Evolutionary conservation across 495 filamentous ascomycete species (phyloP).

Genomic region (Aeminium ludgeri): DNA sequence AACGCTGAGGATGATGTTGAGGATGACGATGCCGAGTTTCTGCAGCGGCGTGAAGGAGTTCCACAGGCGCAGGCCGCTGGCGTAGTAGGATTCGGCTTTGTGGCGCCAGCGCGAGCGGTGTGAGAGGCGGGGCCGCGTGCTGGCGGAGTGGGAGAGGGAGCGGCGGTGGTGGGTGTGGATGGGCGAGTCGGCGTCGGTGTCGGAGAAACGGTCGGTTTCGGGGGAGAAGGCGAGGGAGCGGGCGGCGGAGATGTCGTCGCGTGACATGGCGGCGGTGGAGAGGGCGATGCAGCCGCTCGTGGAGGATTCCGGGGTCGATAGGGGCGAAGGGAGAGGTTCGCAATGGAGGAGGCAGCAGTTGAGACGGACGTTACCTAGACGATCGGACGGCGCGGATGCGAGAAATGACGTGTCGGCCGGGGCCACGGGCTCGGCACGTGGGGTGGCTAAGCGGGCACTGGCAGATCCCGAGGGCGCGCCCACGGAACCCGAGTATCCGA

Average conservation of each 20-base stretch:
- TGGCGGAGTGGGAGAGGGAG: slow-evolving; percentile 29
- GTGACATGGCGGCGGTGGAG: no score
- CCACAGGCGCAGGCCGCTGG: slow-evolving; percentile 27
- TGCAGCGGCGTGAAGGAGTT: slow-evolving; percentile 43
- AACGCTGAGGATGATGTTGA: slow-evolving; percentile 31
- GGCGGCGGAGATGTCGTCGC: slow-evolving; percentile 34
- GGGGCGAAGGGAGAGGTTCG: no score
- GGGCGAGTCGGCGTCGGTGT: slow-evolving; percentile 8
- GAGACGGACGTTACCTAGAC: no score
- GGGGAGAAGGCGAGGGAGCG: slow-evolving; percentile 47
- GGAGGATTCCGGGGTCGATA: no score
- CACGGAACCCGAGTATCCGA: no score
- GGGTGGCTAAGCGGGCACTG: no score
- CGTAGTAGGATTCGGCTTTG: slow-evolving; percentile 27
- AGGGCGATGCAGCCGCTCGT: no score
- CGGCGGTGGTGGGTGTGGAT: slow-evolving; percentile 16
- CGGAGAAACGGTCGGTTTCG: slow-evolving; percentile 24
- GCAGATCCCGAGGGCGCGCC: no score
- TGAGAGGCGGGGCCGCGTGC: slow-evolving; percentile 16
- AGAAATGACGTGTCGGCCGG: no score
- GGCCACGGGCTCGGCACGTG: no score
- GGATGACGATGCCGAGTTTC: slow-evolving; percentile 37
- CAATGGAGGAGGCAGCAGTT: no score
- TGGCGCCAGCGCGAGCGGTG: slow-evolving; percentile 27
- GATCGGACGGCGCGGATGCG: no score